Percentiles rank a stretch among this genome's conserved stretches.
Evolutionary conservation across 371 early-diverging fungal genomes (phyloP).

Genomic region (Coemansia sp.): DNA sequence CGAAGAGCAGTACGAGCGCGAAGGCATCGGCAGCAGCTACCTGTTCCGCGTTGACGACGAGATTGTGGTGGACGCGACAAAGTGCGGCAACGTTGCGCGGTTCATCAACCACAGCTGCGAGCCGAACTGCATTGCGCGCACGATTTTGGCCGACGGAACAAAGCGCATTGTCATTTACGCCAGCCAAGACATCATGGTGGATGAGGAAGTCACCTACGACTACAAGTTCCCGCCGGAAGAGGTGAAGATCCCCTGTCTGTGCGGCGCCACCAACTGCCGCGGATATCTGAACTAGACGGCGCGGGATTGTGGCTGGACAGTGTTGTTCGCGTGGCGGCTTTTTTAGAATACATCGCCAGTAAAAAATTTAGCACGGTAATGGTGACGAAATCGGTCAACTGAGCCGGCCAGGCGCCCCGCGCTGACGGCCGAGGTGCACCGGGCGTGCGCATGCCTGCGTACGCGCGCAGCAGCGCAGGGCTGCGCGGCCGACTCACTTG

Average conservation of each 20-base stretch:
- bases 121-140: conserved; percentile 97
- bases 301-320: neutral
- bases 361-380: neutral
- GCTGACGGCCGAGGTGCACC: neutral
- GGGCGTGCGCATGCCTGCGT: neutral
- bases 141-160: conserved; percentile 73
- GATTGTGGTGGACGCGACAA: conserved; percentile 97
- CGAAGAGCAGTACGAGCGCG: conserved; percentile 86
- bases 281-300: conserved; percentile 61
- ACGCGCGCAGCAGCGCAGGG: neutral
- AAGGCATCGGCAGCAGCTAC: conserved; percentile 93
- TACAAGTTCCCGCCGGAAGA: conserved; percentile 97
- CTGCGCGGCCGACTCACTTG: too few relatives aligned
- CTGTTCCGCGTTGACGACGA: conserved; percentile 97
- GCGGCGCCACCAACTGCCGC: conserved; percentile 81
- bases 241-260: conserved; percentile 91
- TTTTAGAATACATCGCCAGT: neutral
- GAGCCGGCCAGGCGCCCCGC: neutral
- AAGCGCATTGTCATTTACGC: conserved; percentile 95
- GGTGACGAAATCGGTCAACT: conserved; percentile 1
- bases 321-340: neutral
- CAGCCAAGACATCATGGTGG: conserved; percentile 80
- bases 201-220: conserved; percentile 98
- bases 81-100: conserved; percentile 94
- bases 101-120: conserved; percentile 98